Evolutionary conservation across 1,139 yeast species (phyloP), one percentile per base, ranked within the genome.

Genomic region (Yamadazyma trypodendri): DNA sequence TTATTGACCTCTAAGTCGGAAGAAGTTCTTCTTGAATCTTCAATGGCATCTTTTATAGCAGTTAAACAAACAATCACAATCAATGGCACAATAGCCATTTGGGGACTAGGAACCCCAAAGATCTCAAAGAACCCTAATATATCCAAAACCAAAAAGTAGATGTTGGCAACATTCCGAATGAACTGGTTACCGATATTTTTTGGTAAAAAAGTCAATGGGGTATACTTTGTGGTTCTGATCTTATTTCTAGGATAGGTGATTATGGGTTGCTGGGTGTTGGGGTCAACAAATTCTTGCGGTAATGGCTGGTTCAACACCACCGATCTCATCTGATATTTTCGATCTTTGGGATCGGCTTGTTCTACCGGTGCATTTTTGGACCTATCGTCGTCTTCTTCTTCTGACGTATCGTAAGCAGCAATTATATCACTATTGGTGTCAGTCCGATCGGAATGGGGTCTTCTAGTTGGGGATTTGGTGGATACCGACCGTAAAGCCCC

Each of bases 241-340:
- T 77, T 77, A 54, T 77, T 78, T 48, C 81, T 60, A 12, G 79
- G 72, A 45, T 73, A 77, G 15, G 51, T 43, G 1, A 55, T 51
- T 11, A 36, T 41, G 2, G 72, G 60, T 21, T 55, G 49, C 11
- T 68, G 65, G 1, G 69, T 54, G 39, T 63, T 63, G 0, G 68
- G 68, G 48, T 84, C 85, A 14, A 79, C 42, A 56, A 71, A 63
- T 21, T 81, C 78, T 3, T 66, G 67, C 0, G 96, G 96, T 36
- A 90, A 65, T 2, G 77, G 75, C 56, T 77, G 60, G 60, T 89
- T 89, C 69, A 83, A 76, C 44, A 77, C 88, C 22, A 86, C 65
- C 4, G 76, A 59, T 51, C 95, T 69, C 36, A 61, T 65, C 40
- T 72, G 68, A 17, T 54, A 52, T 16, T 71, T 67, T 30, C 65